phyloP scores from a whole-genome alignment of 176 grass and related monocot species.

The Carex kokanica region DNA sequence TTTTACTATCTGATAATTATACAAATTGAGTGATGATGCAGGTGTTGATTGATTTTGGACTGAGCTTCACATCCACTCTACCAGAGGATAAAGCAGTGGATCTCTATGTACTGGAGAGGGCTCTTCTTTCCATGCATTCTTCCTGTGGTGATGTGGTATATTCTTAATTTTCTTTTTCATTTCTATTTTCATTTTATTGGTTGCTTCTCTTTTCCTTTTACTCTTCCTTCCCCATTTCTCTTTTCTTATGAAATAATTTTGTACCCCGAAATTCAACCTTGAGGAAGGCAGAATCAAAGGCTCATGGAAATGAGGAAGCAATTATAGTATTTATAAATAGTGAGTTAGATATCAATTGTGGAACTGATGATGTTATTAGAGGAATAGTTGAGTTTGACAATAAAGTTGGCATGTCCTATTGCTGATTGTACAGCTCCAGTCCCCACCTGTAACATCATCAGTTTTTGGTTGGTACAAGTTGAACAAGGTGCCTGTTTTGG shows the following conservation, averaged over 20 bases:
- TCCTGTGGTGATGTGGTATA: slow-evolving; percentile 87
- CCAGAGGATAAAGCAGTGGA: slow-evolving; percentile 94
- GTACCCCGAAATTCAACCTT: neutral
- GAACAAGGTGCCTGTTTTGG: neutral
- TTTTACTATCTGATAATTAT: neutral
- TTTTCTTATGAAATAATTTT: neutral
- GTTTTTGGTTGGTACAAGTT: neutral
- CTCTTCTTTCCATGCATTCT: slow-evolving; percentile 93
- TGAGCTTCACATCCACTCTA: slow-evolving; percentile 82
- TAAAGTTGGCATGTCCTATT: neutral
- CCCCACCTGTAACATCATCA: neutral
- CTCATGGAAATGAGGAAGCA: neutral
- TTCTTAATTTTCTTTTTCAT: neutral
- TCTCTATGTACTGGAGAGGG: slow-evolving; percentile 92
- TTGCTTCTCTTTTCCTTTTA: neutral
- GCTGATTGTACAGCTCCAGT: neutral
- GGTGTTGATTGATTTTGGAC: slow-evolving; percentile 96
- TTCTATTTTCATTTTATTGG: neutral
- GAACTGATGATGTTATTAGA: neutral
- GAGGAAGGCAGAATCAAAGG: neutral
- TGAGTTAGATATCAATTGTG: neutral
- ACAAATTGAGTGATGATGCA: slow-evolving; percentile 16
- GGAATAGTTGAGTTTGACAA: neutral
- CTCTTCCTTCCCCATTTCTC: neutral
- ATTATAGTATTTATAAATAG: neutral